Conservation (phyloP, 768 basidiomycete species). For the Harrya chromipes region DNA sequence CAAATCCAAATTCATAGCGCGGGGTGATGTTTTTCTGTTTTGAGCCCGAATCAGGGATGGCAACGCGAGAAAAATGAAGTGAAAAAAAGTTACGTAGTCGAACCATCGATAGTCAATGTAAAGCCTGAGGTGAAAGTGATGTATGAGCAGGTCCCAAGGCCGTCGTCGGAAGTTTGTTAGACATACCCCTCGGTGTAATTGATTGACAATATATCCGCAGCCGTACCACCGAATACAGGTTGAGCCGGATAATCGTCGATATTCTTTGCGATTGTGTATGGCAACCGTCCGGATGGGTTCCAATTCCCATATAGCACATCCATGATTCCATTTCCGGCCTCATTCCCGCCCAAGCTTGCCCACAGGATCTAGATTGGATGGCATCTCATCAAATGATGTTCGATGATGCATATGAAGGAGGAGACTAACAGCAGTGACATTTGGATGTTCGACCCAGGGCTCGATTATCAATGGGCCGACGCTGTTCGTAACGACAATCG, state of each 20-base stretch:
- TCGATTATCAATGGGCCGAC: slow-evolving; percentile 72
- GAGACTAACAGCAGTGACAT: slow-evolving; percentile 60
- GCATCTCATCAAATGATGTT: slow-evolving; percentile 13
- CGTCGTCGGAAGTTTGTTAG: too few species aligned
- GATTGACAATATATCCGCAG: slow-evolving; percentile 41
- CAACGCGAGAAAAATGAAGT: not conserved
- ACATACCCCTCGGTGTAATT: slow-evolving; percentile 55
- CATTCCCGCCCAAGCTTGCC: slow-evolving; percentile 66
- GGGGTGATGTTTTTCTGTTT: slow-evolving; percentile 64
- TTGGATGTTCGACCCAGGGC: slow-evolving; percentile 72
- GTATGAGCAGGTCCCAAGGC: not conserved
- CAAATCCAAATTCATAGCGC: slow-evolving; percentile 88
- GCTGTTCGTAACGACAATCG: slow-evolving; percentile 75
- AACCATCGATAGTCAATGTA: slow-evolving; percentile 73
- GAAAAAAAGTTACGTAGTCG: slow-evolving; percentile 48
- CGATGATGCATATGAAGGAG: slow-evolving; percentile 10
- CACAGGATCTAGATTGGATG: slow-evolving; percentile 34
- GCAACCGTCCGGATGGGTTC: slow-evolving; percentile 73
- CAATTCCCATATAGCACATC: slow-evolving; percentile 75
- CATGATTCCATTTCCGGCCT: slow-evolving; percentile 73
- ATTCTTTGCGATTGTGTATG: slow-evolving; percentile 69
- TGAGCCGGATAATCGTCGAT: slow-evolving; percentile 49
- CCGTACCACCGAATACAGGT: slow-evolving; percentile 25
- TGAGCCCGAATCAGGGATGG: too few species aligned
- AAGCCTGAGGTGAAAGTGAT: slow-evolving; percentile 28